A percentile compares a stretch with the other conserved stretches of the same genome.
Evolutionary conservation across 2,329 filamentous ascomycete genomes (phyloP).

Genomic region (Chaetothyriales sp.): DNA sequence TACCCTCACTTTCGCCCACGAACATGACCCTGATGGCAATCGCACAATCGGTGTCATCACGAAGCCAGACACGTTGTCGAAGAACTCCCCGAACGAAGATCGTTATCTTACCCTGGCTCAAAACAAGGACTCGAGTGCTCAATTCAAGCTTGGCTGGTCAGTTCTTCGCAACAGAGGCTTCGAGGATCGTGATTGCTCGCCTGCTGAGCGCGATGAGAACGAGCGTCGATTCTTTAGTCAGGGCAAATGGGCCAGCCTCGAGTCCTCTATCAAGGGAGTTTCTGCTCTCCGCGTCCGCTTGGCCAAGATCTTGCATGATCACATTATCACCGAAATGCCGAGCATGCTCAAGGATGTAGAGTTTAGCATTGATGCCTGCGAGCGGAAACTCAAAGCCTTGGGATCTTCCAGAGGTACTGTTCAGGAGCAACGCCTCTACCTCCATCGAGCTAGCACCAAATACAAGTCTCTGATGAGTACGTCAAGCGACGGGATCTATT

Average conservation of each 20-base stretch:
- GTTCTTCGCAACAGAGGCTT: constrained; percentile 33
- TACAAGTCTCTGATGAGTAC: constrained; percentile 28
- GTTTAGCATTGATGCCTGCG: constrained; percentile 23
- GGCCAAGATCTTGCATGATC: constrained; percentile 22
- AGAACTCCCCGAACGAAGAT: constrained; percentile 20
- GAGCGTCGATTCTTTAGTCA: constrained; percentile 25
- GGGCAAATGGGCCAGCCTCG: constrained; percentile 20
- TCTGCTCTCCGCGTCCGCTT: constrained; percentile 21
- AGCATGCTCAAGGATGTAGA: constrained; percentile 26
- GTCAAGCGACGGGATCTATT: constrained; percentile 30
- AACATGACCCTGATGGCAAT: constrained; percentile 21
- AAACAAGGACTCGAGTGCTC: constrained; percentile 17
- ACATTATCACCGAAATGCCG: constrained; percentile 25
- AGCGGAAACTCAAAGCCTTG: constrained; percentile 31
- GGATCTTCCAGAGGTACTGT: constrained; percentile 29
- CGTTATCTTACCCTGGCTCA: constrained; percentile 17
- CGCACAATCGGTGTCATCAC: constrained; percentile 28
- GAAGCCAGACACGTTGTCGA: constrained; percentile 23
- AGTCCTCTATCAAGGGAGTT: constrained; percentile 21
- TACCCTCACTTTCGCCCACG: constrained; percentile 37
- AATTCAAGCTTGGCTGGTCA: constrained; percentile 37
- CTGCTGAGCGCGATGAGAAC: constrained; percentile 19
- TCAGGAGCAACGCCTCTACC: constrained; percentile 22
- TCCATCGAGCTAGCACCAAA: constrained; percentile 25
- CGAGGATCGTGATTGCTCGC: constrained; percentile 19